Evolutionary conservation across 2,329 filamentous ascomycete genomes (phyloP), one percentile per base, ranked within the genome.

Genomic region (Fusarium sp.): DNA sequence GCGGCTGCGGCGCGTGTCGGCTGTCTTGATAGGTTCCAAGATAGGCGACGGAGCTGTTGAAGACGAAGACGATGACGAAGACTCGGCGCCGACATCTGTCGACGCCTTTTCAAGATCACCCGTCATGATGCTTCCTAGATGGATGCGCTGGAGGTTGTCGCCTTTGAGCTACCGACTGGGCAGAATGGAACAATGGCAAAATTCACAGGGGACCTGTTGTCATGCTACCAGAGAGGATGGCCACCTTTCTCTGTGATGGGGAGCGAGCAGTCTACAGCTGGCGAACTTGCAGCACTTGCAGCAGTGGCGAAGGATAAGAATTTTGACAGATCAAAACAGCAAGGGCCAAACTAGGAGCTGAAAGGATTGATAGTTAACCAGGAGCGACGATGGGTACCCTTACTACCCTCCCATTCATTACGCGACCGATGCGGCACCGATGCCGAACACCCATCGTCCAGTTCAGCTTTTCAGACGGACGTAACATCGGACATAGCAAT

Each of bases 21-120:
- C 48, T 6, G 75, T 75, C 59, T 65, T 72, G 58, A 76, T 76
- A 36, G 72, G 72, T 34, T 73, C 75, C 37, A 76, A 41, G 30
- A 74, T 52, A 10, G 73, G 71, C n/a, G 74, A 76, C 15, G 57
- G 41, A 3, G 41, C 30, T 62, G 27, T 46, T 27, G 68, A 73
- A 12, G 62, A 62, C n/a, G 71, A 71, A 8, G 52, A 58, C 6
- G 62, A 62, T 7, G 62, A 58, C 6, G 62, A 62, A 6, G 62
- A 64, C 40, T 72, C 63, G 11, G 63, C 53, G 44, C 23, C 60
- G 34, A 65, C 53, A 40, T 58, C 55, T 36, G 68, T 60, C 27
- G 71, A 67, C 30, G 63, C 60, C 58, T 66, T 70, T 46, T 75
- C 73, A 40, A 73, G 36, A 52, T 75, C 69, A 3, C 55, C 54